Base-by-base conservation (phyloP, 2,329 filamentous ascomycete species). In the Penicillium janthinellum region DNA sequence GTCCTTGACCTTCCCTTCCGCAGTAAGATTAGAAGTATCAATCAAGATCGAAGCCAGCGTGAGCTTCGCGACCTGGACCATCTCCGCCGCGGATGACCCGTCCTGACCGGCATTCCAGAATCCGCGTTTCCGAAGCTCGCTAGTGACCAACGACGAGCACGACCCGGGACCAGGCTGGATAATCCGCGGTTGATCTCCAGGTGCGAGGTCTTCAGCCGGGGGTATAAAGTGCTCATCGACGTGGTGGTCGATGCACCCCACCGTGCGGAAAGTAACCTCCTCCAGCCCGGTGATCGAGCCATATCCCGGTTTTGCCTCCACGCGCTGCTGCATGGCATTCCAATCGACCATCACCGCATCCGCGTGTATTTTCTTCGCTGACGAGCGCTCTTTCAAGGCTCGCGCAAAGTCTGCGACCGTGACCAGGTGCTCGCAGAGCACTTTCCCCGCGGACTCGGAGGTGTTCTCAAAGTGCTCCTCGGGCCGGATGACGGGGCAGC, bases 241-340 rank as follows among this genome's bases (percentile, higher is more conserved):
- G 65, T 88, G 86, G 67, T 89, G 86, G 67, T 89, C 86, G 56
- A 89, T 84, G 48, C 83, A 83, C 4, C 83, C 85, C 3, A 78
- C 68, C 2, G 86, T 79, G 15, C 75, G 74, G 54, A 79, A 73
- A 2, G 68, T 65, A 3, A 73, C 67, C 4, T 73, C 66, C 49
- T 82, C 82, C 15, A 84, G 73, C 0, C 75, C 73, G 31, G 80
- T 79, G 1, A 88, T 70, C 7, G 73, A 73, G 1, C 84, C 84
- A 50, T 78, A 77, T 5, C 71, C 71, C 14, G 81, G 69, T 0
- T 75, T 75, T 44, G 81, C 82, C 67, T 84, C 50, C 5, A 64
- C 82, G 75, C 34, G 69, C n/a, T 71, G 64, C 1, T 78, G 73
- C n/a, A 79, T 66, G 0, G 76, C 75, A 59, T 81, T 81, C 76